Conservation (phyloP, 2,329 filamentous ascomycete genomes). For the Venturia effusa region DNA sequence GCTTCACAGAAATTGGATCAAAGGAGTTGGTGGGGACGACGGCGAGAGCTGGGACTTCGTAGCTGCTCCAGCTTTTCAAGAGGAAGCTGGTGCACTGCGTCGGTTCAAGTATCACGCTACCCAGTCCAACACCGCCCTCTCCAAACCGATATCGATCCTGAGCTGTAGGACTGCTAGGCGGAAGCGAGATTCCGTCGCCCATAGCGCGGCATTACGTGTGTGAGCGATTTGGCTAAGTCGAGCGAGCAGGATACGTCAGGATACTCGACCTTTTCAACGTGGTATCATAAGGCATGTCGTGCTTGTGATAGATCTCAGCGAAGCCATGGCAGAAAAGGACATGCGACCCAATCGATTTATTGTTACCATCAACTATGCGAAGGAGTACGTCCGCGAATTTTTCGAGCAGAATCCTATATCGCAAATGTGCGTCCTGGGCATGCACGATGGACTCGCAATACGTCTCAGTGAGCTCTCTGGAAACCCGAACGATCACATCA, state of each 20-base stretch:
- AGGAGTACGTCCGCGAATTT: constrained; percentile 84
- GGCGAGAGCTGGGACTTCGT: not conserved
- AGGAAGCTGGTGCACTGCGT: not conserved
- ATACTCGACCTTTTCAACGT: constrained; percentile 89
- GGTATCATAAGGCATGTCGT: constrained; percentile 97
- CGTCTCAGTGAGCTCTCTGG: constrained; percentile 82
- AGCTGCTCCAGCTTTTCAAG: not conserved
- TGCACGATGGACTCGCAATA: constrained; percentile 83
- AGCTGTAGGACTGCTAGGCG: not conserved
- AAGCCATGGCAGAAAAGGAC: constrained; percentile 92
- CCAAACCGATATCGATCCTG: not conserved
- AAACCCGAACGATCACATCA: constrained; percentile 80
- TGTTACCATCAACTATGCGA: constrained; percentile 69
- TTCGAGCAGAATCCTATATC: constrained; percentile 99
- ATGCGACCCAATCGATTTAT: constrained; percentile 79
- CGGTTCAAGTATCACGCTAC: not conserved
- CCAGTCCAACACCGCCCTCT: not conserved
- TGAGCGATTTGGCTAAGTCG: not conserved
- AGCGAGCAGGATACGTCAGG: constrained; percentile 62
- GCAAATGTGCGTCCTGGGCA: constrained; percentile 83
- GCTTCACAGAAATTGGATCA: not conserved
- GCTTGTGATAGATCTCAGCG: constrained; percentile 81
- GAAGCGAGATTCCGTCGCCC: constrained; percentile 5
- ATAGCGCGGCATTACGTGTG: too few species aligned
- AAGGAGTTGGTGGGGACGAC: not conserved